phyloP scores from a whole-genome alignment of 176 grass and related monocot genomes.

The Urochloa ruziziensis region DNA sequence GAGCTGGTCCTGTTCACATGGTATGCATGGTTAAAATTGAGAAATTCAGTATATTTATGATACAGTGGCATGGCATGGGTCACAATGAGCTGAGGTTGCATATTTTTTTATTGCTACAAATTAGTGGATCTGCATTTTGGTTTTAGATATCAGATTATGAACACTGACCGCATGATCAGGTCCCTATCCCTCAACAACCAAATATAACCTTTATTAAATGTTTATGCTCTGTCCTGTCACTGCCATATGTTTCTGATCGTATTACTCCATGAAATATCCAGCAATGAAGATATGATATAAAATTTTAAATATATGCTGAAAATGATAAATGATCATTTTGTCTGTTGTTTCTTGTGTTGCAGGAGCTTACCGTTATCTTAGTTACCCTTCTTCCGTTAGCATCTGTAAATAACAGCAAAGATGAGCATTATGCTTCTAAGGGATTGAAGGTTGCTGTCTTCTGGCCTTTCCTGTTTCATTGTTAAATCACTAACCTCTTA shows the following conservation, averaged over 20 bases:
- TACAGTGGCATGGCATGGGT: not conserved
- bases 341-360: constrained; percentile 37
- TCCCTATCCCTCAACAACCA: not conserved
- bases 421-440: constrained; percentile 71
- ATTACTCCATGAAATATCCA: not conserved
- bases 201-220: not conserved
- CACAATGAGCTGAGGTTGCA: not conserved
- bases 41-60: not conserved
- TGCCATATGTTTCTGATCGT: constrained; percentile 2
- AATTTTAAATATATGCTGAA: constrained; percentile 1
- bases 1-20: not conserved
- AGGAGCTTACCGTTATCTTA: constrained; percentile 79
- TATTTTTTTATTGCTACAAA: not conserved
- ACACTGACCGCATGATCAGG: not conserved
- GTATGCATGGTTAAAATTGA: not conserved
- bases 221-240: not conserved
- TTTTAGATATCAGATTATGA: not conserved
- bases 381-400: constrained; percentile 80
- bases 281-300: not conserved
- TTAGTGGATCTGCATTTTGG: not conserved
- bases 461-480: not conserved
- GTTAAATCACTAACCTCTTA: not conserved
- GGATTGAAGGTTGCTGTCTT: constrained; percentile 74
- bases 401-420: constrained; percentile 60
- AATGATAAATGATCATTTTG: constrained; percentile 15